Conservation (phyloP, 371 early-diverging fungal genomes). For the Mucor piriformis region DNA sequence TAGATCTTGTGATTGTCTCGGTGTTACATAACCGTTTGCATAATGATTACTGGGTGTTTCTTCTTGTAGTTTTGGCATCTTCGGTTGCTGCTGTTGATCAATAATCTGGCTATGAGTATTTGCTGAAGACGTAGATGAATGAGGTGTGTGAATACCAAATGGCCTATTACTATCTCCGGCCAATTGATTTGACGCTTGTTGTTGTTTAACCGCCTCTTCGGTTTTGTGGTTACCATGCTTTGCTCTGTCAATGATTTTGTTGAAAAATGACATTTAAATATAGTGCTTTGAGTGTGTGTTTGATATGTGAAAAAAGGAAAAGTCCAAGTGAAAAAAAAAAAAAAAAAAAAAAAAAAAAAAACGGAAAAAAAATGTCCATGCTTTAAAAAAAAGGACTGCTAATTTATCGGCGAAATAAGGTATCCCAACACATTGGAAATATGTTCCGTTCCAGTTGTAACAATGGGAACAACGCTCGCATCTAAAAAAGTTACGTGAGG, state of each 20-base stretch:
- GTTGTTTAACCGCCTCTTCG: not conserved
- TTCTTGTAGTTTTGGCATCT: conserved; percentile 13
- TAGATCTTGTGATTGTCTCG: conserved; percentile 26
- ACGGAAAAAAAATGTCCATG: not conserved
- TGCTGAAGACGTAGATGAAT: conserved; percentile 21
- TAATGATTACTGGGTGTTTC: conserved; percentile 16
- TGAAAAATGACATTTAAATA: conserved; percentile 21
- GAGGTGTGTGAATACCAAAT: conserved; percentile 17
- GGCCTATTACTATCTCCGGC: conserved; percentile 5
- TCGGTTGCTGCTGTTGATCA: conserved; percentile 12
- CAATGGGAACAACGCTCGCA: too few species aligned
- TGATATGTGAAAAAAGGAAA: conserved; percentile 4
- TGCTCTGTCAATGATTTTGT: conserved; percentile 25
- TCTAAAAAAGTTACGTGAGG: not conserved
- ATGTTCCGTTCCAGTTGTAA: not conserved
- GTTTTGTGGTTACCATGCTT: conserved; percentile 11
- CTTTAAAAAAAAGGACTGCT: not conserved
- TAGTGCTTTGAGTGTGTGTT: not conserved
- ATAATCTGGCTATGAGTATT: not conserved
- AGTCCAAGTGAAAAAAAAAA: not conserved
- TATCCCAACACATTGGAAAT: not conserved
- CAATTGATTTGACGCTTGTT: not conserved
- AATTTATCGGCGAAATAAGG: not conserved
- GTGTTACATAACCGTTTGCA: conserved; percentile 27
- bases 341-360: not conserved